Base-by-base conservation (phyloP, 257 asterid species). In the Linaria vulgaris region DNA sequence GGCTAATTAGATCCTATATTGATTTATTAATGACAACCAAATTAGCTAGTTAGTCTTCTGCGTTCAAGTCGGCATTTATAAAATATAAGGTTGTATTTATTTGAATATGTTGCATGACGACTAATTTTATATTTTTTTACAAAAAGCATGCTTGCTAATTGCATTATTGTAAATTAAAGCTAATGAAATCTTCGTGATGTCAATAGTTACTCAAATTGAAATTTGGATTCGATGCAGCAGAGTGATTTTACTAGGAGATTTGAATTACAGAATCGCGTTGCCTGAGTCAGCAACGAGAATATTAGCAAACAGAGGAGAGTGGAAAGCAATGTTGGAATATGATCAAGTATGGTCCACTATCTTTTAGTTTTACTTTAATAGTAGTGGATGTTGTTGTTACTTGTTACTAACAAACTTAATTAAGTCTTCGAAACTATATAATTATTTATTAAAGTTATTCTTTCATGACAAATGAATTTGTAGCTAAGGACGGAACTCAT, bases 231-330 rank as follows among this genome's bases (percentile, higher is more conserved):
- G 53, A 50, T 76, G 84, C 78, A 85, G 92, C 37, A 84, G 74
- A 62, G 85, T 85, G 44, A 76, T 85, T 61, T 74, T 82, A 59
- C 82, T 85, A 20, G 92, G 92, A 68, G 92, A 85, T 69, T 74
- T 85, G 74, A 85, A 85, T 64, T 85, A 85, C 58, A 75, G 88
- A 69, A 82, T 85, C 38, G 78, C 84, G 6, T 38, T 85, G 63
- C 88, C 86, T 9, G 92, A 82, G 59, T 68, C 82, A 9, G 67
- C 72, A 2, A 85, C 92, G 34, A 66, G 88, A 54, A 37, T 56
- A 8, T 70, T 85, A 30, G 83, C 76, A 43, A 68, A 67, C 38
- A 65, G 69, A 48, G 82, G 74, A 47, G 76, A 79, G 16, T 85
- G 88, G 86, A 74, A 76, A 57, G 56, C 79, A 2, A 62, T 82